Evolutionary conservation across 179 eudicot species (phyloP), one percentile per base, ranked within the genome.

Genomic region (Beta macrorhiza): DNA sequence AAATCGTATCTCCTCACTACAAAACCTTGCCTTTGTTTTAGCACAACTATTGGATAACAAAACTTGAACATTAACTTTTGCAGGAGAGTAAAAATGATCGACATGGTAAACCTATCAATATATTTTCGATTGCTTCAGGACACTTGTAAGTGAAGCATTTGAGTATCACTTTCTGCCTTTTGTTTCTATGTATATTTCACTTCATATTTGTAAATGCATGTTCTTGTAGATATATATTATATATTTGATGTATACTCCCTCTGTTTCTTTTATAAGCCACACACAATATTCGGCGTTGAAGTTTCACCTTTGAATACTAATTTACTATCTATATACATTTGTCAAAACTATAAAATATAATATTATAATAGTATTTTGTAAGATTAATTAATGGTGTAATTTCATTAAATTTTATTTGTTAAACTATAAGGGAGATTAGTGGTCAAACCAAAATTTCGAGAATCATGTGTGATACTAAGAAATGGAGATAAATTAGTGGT

Each of bases 121-220:
- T 95, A 80, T 95, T 95, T 81, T 95, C 99, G 19, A 89, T 95
- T 80, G 99, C 99, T 67, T 95, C 99, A 67, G 99, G 99, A 71
- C 99, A 95, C 90, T 86, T 95, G 99, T 95, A 90, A 91, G 98
- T 87, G 75, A 55, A 58, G 65, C 53, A 65, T 59, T 81, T 47
- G 16, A 15, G 5, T 58, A 67, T 16, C 57, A 58, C 47, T 74
- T 81, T 52, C 67, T 65, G 29, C 20, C 8, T 76, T n/a, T n/a
- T 32, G 57, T 84, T 58, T 74, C 52, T 85, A 29, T 37, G 56
- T 56, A 61, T 13, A 29, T 64, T 25, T 63, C 42, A 29, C 44
- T 72, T 74, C 72, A 37, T 82, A 57, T 52, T 61, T 55, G 5
- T 51, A 13, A 20, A 12, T 73, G 61, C 58, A 10, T 73, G 63